phyloP scores from a whole-genome alignment of 2,329 filamentous ascomycete species.

The Diaporthe citriasiana region DNA sequence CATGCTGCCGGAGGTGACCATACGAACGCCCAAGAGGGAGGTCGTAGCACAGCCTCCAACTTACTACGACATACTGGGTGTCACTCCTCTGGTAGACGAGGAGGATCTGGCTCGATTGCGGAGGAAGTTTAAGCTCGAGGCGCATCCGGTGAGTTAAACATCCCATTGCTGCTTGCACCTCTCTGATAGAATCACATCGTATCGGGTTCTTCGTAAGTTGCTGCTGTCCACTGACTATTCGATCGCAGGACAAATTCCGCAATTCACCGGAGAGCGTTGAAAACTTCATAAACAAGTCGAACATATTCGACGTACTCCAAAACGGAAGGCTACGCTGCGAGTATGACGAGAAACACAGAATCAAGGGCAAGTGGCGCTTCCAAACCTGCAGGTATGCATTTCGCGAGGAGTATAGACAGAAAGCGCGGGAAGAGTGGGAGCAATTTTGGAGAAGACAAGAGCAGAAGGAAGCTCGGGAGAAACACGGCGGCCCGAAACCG shows the following conservation, averaged over 20 bases:
- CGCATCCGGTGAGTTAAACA: slow-evolving; percentile 3
- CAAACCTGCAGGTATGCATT: neutral
- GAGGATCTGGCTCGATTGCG: neutral
- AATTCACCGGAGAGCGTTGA: no score
- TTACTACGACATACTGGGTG: neutral
- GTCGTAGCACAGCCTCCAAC: neutral
- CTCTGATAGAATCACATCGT: neutral
- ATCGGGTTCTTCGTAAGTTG: neutral
- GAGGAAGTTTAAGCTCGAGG: neutral
- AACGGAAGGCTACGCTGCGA: neutral
- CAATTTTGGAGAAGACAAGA: accelerated
- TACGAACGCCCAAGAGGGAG: no score
- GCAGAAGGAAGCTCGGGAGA: neutral
- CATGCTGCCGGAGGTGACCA: neutral
- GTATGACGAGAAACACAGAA: neutral
- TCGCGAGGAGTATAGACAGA: neutral
- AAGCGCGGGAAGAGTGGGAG: neutral
- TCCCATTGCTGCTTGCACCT: neutral
- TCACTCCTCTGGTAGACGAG: neutral
- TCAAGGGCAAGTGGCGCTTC: neutral
- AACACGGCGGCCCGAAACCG: neutral
- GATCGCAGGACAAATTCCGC: neutral
- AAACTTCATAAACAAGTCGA: accelerated
- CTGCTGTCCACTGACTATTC: neutral
- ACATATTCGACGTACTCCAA: neutral